Evolutionary conservation across 148 eudicot species (phyloP).

Genomic region (Rhododendron vialii): DNA sequence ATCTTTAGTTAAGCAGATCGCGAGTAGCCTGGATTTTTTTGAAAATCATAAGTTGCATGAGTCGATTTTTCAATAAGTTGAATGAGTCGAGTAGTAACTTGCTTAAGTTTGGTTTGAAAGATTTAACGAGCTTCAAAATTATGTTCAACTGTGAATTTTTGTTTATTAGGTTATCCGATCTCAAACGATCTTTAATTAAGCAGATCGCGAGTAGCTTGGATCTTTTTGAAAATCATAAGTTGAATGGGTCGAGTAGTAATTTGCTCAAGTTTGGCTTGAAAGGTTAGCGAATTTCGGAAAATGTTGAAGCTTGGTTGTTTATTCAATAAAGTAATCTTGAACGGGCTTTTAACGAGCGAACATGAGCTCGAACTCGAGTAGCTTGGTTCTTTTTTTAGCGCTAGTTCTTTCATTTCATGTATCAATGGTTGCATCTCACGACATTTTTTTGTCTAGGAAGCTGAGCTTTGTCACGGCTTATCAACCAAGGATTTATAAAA

Average conservation of each 20-base stretch:
- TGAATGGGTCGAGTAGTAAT: neutral
- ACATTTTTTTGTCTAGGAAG: neutral
- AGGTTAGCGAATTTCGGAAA: neutral
- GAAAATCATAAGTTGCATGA: too few relatives aligned
- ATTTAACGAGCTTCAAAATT: too few relatives aligned
- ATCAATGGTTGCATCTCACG: neutral
- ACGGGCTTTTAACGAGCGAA: neutral
- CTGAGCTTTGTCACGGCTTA: neutral
- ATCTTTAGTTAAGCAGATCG: too few relatives aligned
- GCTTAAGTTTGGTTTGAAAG: too few relatives aligned
- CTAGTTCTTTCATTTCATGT: neutral
- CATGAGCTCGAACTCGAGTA: neutral
- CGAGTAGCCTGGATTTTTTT: too few relatives aligned
- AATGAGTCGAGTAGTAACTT: too few relatives aligned
- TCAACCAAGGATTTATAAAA: neutral
- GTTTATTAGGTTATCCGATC: neutral
- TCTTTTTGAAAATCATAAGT: neutral
- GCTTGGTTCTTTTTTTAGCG: neutral
- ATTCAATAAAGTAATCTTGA: neutral
- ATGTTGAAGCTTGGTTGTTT: neutral
- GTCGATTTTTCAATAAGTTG: too few relatives aligned
- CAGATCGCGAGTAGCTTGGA: neutral
- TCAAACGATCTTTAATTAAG: neutral
- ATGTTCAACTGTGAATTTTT: neutral
- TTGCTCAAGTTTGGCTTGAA: neutral